Evolutionary conservation across 192 early-diverging fungal species (phyloP).

Genomic region (Rhizophagus prolifer): DNA sequence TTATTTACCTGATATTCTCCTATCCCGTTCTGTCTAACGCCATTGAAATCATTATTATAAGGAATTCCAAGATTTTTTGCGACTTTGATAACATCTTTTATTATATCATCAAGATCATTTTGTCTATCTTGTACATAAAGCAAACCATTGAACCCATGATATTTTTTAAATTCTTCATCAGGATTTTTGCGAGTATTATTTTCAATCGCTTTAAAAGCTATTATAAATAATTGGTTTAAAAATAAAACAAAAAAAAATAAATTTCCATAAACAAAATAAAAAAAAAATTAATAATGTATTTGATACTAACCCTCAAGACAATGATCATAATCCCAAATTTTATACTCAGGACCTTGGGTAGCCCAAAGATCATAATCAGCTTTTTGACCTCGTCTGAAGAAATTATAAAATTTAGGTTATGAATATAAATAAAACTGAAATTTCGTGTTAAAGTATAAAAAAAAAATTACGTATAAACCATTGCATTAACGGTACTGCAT

Average conservation of each 20-base stretch:
- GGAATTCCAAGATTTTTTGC: not conserved
- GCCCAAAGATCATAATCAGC: not conserved
- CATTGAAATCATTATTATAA: no score
- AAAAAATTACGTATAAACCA: not conserved
- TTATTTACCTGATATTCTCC: not conserved
- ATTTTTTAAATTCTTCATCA: no score
- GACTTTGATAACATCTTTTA: not conserved
- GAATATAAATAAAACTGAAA: no score
- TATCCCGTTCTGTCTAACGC: not conserved
- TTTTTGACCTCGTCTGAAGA: no score
- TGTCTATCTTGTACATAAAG: not conserved
- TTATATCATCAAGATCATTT: not conserved
- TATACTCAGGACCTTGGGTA: not conserved
- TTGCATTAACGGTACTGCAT: no score
- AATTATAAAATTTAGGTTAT: no score
- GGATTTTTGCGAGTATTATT: no score
- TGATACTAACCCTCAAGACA: not conserved
- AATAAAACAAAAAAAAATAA: not conserved
- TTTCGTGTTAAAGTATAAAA: no score
- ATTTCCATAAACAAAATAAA: not conserved
- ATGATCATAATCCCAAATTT: slow-evolving; percentile 11
- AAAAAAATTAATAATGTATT: no score
- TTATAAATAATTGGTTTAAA: not conserved
- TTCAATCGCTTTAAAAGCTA: slow-evolving; percentile 2
- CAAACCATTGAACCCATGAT: no score